Conservation (phyloP, 225 moss, liverwort and hornwort species). For the Bryum argenteum region DNA sequence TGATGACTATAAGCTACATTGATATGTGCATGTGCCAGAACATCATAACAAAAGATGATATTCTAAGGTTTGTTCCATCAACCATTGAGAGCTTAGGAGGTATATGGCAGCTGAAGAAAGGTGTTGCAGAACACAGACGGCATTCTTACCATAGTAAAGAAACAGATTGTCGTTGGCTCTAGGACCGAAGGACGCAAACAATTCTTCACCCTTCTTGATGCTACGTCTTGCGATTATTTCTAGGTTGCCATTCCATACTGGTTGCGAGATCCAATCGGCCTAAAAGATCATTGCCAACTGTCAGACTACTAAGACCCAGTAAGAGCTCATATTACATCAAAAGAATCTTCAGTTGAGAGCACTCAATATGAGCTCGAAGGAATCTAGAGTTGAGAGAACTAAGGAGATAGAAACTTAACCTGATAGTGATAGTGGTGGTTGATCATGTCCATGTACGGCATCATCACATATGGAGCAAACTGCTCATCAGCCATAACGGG, state of each 20-base stretch:
- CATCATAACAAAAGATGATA: background rate
- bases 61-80: background rate
- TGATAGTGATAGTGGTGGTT: constrained; percentile 95
- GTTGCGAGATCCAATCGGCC: constrained; percentile 97
- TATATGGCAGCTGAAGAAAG: constrained; percentile 4
- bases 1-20: constrained; percentile 12
- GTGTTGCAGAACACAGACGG: background rate
- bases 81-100: constrained; percentile 8
- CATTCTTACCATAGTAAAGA: constrained; percentile 77
- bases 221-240: constrained; percentile 82
- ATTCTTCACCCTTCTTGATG: constrained; percentile 72
- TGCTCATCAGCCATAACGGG: constrained; percentile 77
- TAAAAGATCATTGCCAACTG: constrained; percentile 30
- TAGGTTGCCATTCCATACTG: constrained; percentile 84
- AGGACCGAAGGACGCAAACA: constrained; percentile 95
- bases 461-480: constrained; percentile 90
- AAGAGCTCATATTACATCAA: background rate
- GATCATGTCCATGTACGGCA: constrained; percentile 99
- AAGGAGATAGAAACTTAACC: constrained; percentile 42
- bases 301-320: constrained; percentile 24
- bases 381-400: constrained; percentile 17
- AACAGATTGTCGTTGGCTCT: constrained; percentile 92
- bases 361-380: constrained; percentile 8
- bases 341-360: constrained; percentile 21
- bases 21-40: background rate